Evolutionary conservation across 371 early-diverging fungal genomes (phyloP), one percentile per base, ranked within the genome.

Genomic region (Mucor lusitanicus): DNA sequence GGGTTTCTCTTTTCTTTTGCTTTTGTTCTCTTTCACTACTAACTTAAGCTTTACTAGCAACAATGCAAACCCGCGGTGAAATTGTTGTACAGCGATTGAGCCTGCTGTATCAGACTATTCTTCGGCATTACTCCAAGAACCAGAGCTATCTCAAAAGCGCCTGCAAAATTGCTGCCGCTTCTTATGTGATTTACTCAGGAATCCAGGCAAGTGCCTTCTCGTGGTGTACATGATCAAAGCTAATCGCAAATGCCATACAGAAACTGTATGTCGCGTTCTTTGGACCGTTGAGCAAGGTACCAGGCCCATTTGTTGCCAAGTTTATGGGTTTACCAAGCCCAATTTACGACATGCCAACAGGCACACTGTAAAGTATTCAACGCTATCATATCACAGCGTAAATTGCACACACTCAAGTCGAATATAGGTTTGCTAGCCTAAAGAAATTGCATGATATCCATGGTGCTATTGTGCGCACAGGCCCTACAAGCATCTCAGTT

Each of bases 271-370:
- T n/a, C 6, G 56, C 30, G 19, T 56, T 30, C 19, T 56, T 56
- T 56, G 56, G 56, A 6, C 56, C 32, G 5, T 32, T 56, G 17
- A 56, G 56, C 25, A 56, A 37, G 9, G 44, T 78, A 13, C 78
- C 78, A 19, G 78, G 81, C 7, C 81, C 81, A 3, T 69, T 78
- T 25, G 21, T 61, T 23, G 27, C 67, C 33, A 67, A 59, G 21
- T 70, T 79, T 33, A 39, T 68, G 30, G 46, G 54, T 27, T 7
- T 64, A 21, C 72, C 70, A 17, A 57, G 46, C 8, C 13, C 11
- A 6, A 33, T 56, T 13, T 56, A 56, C 9, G 33, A 56, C 19
- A 56, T 30, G 33, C 56, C 56, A 19, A n/a, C 19, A 6, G 56
- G 56, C 6, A 56, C 33, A 32, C n/a, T 56, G 56, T 56, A 56